phyloP scores from a whole-genome alignment of 1,139 yeast species.

The Pneumocystis canis region DNA sequence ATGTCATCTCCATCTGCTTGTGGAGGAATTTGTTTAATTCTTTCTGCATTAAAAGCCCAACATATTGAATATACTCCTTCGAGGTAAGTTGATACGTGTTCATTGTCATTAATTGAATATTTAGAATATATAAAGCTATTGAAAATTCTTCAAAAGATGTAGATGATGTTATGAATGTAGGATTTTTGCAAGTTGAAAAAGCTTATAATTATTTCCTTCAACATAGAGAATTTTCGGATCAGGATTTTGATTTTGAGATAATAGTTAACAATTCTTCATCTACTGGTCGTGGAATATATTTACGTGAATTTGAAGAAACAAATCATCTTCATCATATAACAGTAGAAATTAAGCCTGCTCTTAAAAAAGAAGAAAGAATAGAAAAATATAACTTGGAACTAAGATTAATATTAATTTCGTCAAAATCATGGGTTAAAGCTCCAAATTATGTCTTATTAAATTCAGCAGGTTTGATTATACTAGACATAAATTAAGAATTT shows the following conservation, averaged over 20 bases:
- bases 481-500: not conserved
- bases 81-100: not conserved
- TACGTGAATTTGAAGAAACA: slow-evolving; percentile 7
- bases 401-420: slow-evolving; percentile 3
- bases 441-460: slow-evolving; percentile 10
- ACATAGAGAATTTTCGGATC: slow-evolving; percentile 6
- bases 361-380: slow-evolving; percentile 6
- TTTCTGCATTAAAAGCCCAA: slow-evolving; percentile 11
- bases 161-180: slow-evolving; percentile 9
- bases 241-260: slow-evolving; percentile 8
- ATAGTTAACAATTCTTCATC: not conserved
- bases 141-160: slow-evolving; percentile 9
- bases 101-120: not conserved
- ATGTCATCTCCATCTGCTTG: slow-evolving; percentile 14
- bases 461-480: slow-evolving; percentile 4
- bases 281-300: slow-evolving; percentile 9
- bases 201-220: slow-evolving; percentile 8
- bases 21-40: slow-evolving; percentile 12
- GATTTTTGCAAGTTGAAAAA: slow-evolving; percentile 12
- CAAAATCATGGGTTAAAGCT: slow-evolving; percentile 9
- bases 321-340: slow-evolving; percentile 5
- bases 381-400: slow-evolving; percentile 10
- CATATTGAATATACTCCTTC: slow-evolving; percentile 6
- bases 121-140: slow-evolving; percentile 8
- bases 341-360: slow-evolving; percentile 6